Conservation (phyloP, 169 alveolate species). For the Plasmodium adleri region DNA sequence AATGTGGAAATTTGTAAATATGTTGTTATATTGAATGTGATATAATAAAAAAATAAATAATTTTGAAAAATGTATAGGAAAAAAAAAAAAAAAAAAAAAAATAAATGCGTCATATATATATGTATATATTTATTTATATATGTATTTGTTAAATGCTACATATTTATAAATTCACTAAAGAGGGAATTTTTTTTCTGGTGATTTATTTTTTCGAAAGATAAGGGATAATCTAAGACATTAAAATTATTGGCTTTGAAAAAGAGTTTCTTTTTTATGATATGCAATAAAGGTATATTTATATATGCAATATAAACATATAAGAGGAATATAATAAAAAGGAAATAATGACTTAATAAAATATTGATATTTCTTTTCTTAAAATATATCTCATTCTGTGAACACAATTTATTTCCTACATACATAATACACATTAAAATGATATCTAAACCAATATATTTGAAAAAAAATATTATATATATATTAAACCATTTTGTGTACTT, state of each 20-base stretch:
- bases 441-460: slow-evolving; percentile 48
- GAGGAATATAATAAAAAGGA: slow-evolving; percentile 9
- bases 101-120: too few relatives aligned
- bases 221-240: slow-evolving; percentile 3
- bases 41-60: too few relatives aligned
- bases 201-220: not conserved
- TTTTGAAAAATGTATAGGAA: too few relatives aligned
- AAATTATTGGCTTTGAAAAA: slow-evolving; percentile 9
- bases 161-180: slow-evolving; percentile 2
- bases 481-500: slow-evolving; percentile 26
- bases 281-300: slow-evolving; percentile 46
- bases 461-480: slow-evolving; percentile 28
- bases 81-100: too few relatives aligned
- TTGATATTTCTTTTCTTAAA: slow-evolving; percentile 24
- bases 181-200: not conserved
- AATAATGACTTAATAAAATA: slow-evolving; percentile 11
- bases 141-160: not conserved
- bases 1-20: too few relatives aligned
- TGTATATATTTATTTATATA: too few relatives aligned
- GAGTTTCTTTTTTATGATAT: not conserved
- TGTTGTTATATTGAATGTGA: too few relatives aligned
- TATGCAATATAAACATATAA: slow-evolving; percentile 34
- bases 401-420: slow-evolving; percentile 25
- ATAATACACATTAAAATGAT: slow-evolving; percentile 41
- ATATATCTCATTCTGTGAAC: slow-evolving; percentile 5